phyloP scores from a whole-genome alignment of 1,284 basidiomycete genomes.

The Leccinum ponderosum region DNA sequence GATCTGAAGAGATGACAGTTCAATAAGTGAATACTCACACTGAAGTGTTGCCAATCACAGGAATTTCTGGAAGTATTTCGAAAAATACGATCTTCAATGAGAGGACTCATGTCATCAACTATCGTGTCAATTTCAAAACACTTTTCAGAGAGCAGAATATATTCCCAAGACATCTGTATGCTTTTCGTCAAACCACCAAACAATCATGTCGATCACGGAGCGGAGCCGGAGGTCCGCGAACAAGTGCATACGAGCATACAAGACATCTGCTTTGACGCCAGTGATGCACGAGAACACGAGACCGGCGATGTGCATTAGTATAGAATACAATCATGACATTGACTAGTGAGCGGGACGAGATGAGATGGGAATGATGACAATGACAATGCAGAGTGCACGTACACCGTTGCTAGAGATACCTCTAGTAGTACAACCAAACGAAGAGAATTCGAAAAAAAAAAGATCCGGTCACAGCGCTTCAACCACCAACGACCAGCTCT shows the following conservation, averaged over 20 bases:
- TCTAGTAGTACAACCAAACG: conserved; percentile 1
- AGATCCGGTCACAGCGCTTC: conserved; percentile 26
- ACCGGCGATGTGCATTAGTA: too few relatives aligned
- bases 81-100: too few relatives aligned
- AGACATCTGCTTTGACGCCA: background rate
- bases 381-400: background rate
- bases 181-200: background rate
- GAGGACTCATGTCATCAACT: background rate
- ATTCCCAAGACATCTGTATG: background rate
- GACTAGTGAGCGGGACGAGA: background rate
- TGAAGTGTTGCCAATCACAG: too few relatives aligned
- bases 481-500: conserved; percentile 19
- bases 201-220: background rate
- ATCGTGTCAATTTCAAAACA: background rate
- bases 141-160: background rate
- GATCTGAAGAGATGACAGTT: too few relatives aligned
- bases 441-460: background rate
- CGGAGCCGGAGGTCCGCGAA: background rate
- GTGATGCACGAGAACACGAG: background rate
- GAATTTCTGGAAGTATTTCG: too few relatives aligned
- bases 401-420: background rate
- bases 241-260: background rate
- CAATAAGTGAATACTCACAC: too few relatives aligned
- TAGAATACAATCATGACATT: background rate
- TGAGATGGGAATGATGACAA: background rate